Evolutionary conservation across 331 rosid genomes (phyloP).

Genomic region (Ulmus americana): DNA sequence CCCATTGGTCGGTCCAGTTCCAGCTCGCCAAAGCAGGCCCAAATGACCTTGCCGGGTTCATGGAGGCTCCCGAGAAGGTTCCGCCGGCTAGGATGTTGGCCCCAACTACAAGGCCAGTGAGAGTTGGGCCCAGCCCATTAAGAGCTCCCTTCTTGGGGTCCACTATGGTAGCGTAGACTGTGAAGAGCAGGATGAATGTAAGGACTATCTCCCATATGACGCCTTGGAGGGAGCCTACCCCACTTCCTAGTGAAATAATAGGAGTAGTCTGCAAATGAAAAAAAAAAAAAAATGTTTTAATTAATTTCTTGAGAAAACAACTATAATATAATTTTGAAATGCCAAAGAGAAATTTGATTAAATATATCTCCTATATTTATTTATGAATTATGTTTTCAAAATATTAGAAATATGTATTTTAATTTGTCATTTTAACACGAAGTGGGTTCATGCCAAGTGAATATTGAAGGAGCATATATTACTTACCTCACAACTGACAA

Average conservation of each 20-base stretch:
- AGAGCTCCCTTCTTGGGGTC: conserved; percentile 70
- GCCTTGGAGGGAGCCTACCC: conserved; percentile 64
- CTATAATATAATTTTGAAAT: too few species aligned
- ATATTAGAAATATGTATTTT: too few species aligned
- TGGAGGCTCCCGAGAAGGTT: conserved; percentile 63
- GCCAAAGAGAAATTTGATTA: too few species aligned
- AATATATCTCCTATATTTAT: too few species aligned
- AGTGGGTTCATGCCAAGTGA: too few species aligned
- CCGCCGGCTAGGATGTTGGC: conserved; percentile 87
- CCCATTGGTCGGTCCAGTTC: conserved; percentile 84
- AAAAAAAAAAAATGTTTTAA: background rate
- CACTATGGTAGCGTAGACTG: conserved; percentile 70
- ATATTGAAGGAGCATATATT: too few species aligned
- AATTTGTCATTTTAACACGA: too few species aligned
- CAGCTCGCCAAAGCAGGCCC: conserved; percentile 82
- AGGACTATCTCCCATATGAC: conserved; percentile 73
- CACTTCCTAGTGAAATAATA: conserved; percentile 55
- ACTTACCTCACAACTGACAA: too few species aligned
- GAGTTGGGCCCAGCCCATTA: conserved; percentile 59
- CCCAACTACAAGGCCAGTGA: conserved; percentile 72
- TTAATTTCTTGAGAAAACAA: too few species aligned
- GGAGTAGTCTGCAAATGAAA: conserved; percentile 49
- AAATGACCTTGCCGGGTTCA: conserved; percentile 86
- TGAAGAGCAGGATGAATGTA: conserved; percentile 67
- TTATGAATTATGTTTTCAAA: too few species aligned